Conservation (phyloP, 2,329 filamentous ascomycete species). For the Colletotrichum sojae region DNA sequence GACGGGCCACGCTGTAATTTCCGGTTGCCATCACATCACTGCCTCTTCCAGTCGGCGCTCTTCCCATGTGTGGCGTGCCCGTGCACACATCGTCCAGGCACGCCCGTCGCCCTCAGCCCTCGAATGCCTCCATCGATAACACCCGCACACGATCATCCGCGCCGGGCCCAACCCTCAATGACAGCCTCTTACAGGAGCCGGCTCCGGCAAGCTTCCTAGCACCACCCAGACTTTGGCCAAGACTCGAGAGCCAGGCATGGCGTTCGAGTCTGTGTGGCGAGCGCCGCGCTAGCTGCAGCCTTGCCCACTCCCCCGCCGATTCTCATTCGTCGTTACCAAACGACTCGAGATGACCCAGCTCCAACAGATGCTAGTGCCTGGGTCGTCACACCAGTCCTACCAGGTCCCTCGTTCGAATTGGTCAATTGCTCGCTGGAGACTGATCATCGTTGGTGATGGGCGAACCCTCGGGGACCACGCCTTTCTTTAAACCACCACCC, state of each 20-base stretch:
- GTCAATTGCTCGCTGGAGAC: slow-evolving; percentile 10
- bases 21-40: slow-evolving; percentile 38
- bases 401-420: slow-evolving; percentile 12
- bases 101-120: slow-evolving; percentile 3
- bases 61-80: slow-evolving; percentile 38
- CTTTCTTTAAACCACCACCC: no score
- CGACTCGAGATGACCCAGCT: slow-evolving; percentile 22
- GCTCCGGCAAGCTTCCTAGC: slow-evolving; percentile 30
- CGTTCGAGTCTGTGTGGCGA: slow-evolving; percentile 35
- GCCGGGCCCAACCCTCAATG: background rate
- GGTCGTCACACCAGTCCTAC: slow-evolving; percentile 24
- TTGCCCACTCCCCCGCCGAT: slow-evolving; percentile 23
- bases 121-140: slow-evolving; percentile 2
- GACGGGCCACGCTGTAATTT: slow-evolving; percentile 37
- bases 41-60: slow-evolving; percentile 37
- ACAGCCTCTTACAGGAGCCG: slow-evolving; percentile 14
- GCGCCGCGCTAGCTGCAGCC: slow-evolving; percentile 27
- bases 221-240: slow-evolving; percentile 20
- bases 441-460: background rate
- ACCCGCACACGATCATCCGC: background rate
- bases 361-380: slow-evolving; percentile 22
- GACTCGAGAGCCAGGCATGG: slow-evolving; percentile 1
- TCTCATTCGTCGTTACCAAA: slow-evolving; percentile 22
- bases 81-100: slow-evolving; percentile 44
- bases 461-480: no score